These are phyloP conservation scores for Jimgerdemannia flammicorona DNA, from an alignment of 192 early-diverging fungal species.

Conservation along the genomic window DNA sequence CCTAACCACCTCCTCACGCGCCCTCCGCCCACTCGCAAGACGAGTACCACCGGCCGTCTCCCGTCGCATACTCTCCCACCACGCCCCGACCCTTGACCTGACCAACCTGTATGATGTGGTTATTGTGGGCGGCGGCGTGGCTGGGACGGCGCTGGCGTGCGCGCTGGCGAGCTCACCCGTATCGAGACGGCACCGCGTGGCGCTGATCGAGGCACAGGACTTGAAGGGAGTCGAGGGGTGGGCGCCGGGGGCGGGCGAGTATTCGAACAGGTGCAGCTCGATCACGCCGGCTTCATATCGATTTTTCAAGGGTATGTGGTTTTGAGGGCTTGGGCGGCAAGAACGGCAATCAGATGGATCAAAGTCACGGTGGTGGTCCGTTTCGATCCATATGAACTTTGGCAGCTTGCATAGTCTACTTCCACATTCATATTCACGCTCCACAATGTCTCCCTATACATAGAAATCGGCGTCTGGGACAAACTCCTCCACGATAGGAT, in stretches of 20 bases:
- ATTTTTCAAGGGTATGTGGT: constrained; percentile 54
- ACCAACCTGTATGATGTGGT: constrained; percentile 66
- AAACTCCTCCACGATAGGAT: constrained; percentile 52
- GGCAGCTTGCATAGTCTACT: too few species aligned
- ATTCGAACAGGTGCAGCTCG: constrained; percentile 80
- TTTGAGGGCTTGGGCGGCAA: too few species aligned
- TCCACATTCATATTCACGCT: too few species aligned
- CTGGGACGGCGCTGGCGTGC: constrained; percentile 82
- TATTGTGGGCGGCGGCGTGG: constrained; percentile 88
- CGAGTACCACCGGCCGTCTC: too few species aligned
- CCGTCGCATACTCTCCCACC: too few species aligned
- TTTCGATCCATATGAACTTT: too few species aligned
- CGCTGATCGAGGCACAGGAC: constrained; percentile 79
- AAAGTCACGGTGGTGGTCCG: too few species aligned
- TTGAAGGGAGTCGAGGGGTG: constrained; percentile 50
- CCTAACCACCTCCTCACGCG: too few species aligned
- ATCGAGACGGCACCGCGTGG: constrained; percentile 50
- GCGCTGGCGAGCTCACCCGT: constrained; percentile 33
- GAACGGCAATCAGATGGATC: too few species aligned
- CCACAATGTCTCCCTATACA: too few species aligned
- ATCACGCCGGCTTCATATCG: constrained; percentile 65
- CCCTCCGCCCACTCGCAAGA: too few species aligned
- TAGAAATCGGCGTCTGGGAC: constrained; percentile 64
- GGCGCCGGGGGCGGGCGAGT: constrained; percentile 49
- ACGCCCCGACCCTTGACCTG: too few species aligned